phyloP scores from a whole-genome alignment of 495 filamentous ascomycete species.

The Penicillium longicatenatum region DNA sequence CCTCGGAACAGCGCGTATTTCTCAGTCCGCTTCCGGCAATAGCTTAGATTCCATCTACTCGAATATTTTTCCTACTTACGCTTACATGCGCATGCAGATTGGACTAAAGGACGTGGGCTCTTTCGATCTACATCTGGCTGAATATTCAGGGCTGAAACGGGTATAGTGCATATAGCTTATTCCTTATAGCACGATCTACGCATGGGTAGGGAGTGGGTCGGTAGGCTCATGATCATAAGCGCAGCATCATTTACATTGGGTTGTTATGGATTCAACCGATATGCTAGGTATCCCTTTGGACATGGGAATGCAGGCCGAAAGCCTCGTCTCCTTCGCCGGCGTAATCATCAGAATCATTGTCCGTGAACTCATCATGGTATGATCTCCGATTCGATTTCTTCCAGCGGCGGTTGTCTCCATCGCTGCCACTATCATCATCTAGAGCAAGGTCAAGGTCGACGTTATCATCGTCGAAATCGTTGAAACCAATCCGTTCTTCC shows the following conservation, averaged over 20 bases:
- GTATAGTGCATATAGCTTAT: constrained; percentile 1
- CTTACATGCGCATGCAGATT: too few relatives aligned
- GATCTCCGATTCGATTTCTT: constrained; percentile 26
- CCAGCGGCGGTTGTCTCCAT: constrained; percentile 18
- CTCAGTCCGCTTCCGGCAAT: constrained; percentile 23
- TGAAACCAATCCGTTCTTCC: constrained; percentile 51
- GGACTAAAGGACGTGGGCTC: not conserved
- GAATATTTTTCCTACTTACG: too few relatives aligned
- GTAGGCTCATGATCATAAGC: not conserved
- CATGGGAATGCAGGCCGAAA: constrained; percentile 51
- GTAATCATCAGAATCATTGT: constrained; percentile 53
- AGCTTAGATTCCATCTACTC: too few relatives aligned
- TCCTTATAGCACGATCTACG: not conserved
- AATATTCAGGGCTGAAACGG: not conserved
- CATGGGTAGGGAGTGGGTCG: not conserved
- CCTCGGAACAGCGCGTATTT: constrained; percentile 31
- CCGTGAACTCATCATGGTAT: constrained; percentile 57
- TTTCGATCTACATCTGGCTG: not conserved
- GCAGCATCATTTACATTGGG: constrained; percentile 7
- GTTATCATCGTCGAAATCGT: constrained; percentile 45
- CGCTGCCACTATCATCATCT: constrained; percentile 44
- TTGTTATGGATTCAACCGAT: not conserved
- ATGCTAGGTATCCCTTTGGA: constrained; percentile 21
- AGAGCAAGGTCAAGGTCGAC: constrained; percentile 41
- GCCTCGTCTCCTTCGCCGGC: constrained; percentile 45